These are phyloP conservation scores for Asterophora parasitica DNA, from an alignment of 768 basidiomycete species.

Conservation along the genomic window DNA sequence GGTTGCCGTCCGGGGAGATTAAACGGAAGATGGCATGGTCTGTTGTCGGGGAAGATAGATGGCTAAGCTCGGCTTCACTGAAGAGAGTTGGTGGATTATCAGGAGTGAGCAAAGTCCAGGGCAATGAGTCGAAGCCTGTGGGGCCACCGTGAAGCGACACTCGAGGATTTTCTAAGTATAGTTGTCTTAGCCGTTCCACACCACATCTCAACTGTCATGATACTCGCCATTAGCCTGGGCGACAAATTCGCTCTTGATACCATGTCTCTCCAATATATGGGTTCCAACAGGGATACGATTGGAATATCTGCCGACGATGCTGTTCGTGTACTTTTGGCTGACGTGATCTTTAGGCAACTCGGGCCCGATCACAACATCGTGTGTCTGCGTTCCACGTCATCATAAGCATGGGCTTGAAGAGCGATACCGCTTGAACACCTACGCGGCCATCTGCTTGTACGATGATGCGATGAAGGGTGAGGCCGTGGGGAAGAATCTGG, in stretches of 20 bases:
- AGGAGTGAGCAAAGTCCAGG: slow-evolving; percentile 45
- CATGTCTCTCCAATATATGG: slow-evolving; percentile 49
- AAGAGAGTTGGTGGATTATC: slow-evolving; percentile 47
- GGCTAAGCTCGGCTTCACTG: slow-evolving; percentile 44
- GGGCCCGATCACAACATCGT: slow-evolving; percentile 75
- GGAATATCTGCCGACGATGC: slow-evolving; percentile 67
- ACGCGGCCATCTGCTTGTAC: slow-evolving; percentile 64
- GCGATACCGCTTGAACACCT: slow-evolving; percentile 12
- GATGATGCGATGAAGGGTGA: slow-evolving; percentile 65
- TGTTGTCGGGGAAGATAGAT: slow-evolving; percentile 29
- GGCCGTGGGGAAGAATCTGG: slow-evolving; percentile 61
- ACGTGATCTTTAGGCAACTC: slow-evolving; percentile 56
- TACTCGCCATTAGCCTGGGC: slow-evolving; percentile 38
- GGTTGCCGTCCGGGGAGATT: slow-evolving; percentile 59
- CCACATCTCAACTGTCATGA: background rate
- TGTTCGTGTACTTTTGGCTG: slow-evolving; percentile 65
- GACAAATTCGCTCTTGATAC: slow-evolving; percentile 42
- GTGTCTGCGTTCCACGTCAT: slow-evolving; percentile 39
- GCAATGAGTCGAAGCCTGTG: slow-evolving; percentile 53
- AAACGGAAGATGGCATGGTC: slow-evolving; percentile 52
- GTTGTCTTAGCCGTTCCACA: background rate
- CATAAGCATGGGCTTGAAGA: background rate
- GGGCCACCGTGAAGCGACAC: slow-evolving; percentile 76
- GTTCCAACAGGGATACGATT: slow-evolving; percentile 66
- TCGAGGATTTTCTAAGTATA: slow-evolving; percentile 34